A percentile compares a stretch with the other conserved stretches of the same genome.
Conservation (phyloP, 805 yeast genomes). For the Teunomyces barrocoloradensis region DNA sequence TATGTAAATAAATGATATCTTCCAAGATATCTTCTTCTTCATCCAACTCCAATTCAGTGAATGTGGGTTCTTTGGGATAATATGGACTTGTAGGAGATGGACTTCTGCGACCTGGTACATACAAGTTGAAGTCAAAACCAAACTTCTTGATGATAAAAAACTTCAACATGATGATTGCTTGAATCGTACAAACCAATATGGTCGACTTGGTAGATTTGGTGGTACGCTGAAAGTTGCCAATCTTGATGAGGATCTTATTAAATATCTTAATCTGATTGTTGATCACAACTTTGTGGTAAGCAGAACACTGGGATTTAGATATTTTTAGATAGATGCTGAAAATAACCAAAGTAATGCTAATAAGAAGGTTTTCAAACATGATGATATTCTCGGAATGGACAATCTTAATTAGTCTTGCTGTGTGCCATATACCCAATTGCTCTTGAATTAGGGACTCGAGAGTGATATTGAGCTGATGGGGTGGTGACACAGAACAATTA, state of each 20-base stretch:
- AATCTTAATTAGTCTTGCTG: conserved; percentile 6
- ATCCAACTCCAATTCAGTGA: not conserved
- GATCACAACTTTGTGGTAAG: conserved; percentile 14
- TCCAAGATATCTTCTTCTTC: conserved; percentile 8
- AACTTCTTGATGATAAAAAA: conserved; percentile 22
- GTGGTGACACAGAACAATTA: conserved; percentile 21
- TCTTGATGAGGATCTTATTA: conserved; percentile 24
- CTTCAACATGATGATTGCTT: conserved; percentile 29
- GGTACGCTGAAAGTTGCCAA: conserved; percentile 9
- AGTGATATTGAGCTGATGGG: conserved; percentile 4
- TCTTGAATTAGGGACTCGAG: conserved; percentile 11
- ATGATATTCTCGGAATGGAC: conserved; percentile 12
- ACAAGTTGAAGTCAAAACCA: conserved; percentile 7
- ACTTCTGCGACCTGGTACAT: not conserved
- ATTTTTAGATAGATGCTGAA: conserved; percentile 19
- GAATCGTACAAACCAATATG: conserved; percentile 26
- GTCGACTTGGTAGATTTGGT: conserved; percentile 16
- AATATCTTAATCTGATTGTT: conserved; percentile 34
- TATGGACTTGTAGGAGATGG: not conserved
- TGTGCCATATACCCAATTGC: conserved; percentile 26
- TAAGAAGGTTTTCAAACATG: conserved; percentile 27
- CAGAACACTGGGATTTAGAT: conserved; percentile 10
- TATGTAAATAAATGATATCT: conserved; percentile 7
- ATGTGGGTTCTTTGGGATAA: not conserved
- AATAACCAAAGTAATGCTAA: conserved; percentile 30